Conservation (phyloP, 495 filamentous ascomycete genomes). For the Talaromyces proteolyticus region DNA sequence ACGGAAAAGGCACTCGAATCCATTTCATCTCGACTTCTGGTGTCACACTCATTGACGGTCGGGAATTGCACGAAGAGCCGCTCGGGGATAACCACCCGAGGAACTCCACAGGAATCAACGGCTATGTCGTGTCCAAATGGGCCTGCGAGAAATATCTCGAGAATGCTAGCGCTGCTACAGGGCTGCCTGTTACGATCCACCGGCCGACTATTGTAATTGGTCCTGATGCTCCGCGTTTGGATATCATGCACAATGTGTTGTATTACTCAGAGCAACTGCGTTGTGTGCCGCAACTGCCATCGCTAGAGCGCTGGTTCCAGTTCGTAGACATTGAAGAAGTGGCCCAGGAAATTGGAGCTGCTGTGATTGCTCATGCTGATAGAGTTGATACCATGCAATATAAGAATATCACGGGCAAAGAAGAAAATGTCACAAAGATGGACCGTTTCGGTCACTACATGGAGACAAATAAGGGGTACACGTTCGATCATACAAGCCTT, state of each 20-base stretch:
- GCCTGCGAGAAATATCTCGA: conserved; percentile 37
- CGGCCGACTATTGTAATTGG: conserved; percentile 11
- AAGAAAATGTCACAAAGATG: too few relatives aligned
- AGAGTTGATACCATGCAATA: too few relatives aligned
- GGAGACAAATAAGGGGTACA: too few relatives aligned
- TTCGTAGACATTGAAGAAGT: too few relatives aligned
- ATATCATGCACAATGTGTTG: conserved; percentile 5
- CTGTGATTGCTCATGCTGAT: too few relatives aligned
- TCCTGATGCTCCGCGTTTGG: conserved; percentile 4
- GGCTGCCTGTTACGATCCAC: conserved; percentile 14
- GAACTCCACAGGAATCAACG: conserved; percentile 9
- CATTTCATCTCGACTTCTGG: conserved; percentile 41
- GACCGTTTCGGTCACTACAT: too few relatives aligned
- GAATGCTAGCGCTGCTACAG: conserved; percentile 9
- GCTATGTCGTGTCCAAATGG: conserved; percentile 39
- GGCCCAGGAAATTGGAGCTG: too few relatives aligned
- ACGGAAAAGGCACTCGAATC: conserved; percentile 31
- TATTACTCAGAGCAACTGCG: neutral
- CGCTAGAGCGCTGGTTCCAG: too few relatives aligned
- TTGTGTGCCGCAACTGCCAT: too few relatives aligned
- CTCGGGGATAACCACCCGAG: neutral
- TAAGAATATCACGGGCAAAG: too few relatives aligned
- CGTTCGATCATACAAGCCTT: too few relatives aligned
- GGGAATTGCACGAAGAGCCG: neutral
- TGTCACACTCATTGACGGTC: neutral